Base-by-base conservation (phyloP, 2,329 filamentous ascomycete species). In the Paecilomyces niveus region DNA sequence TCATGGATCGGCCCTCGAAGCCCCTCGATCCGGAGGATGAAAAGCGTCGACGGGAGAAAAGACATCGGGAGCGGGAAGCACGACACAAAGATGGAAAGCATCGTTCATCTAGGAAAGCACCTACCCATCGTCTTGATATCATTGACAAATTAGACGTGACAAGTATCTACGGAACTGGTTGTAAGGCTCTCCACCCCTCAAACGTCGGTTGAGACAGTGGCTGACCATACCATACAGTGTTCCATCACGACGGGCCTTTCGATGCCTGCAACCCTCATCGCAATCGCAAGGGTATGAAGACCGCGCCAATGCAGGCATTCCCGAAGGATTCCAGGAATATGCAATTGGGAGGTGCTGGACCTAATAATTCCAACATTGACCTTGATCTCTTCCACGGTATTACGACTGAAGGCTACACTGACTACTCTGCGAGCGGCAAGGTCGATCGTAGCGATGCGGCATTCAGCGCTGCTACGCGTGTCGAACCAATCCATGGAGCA, bases 131-230 rank as follows among this genome's bases (percentile, higher is more conserved):
- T 57, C 74, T 97, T 63, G 94, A 99, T 72, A 84, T 97, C 53
- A 97, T 99, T 68, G 94, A 99, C 77, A 93, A 97, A 73, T 80
- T 99, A 64, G 94, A 97, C 78, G 92, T 94, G 62, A 97, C 92
- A 3, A 92, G 92, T 72, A 95, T 97, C 66, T 97, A 96, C 70
- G 93, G 94, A 58, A 90, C 89, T 67, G 92, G 93, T 76, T 80
- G 91, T 95, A 80, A 77, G 90, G 85, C 29, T 35, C 6, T n/a
- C 32, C 13, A 13, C 50, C 6, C 21, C 22, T 24, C 3, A 18
- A 2, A 18, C 9, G 2, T 45, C n/a, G 8, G 1, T 26, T 45
- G 21, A 10, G 26, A 24, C 7, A 52, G 21, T 24, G 10, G 15
- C 50, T 52, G 10, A 64, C 59, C 52, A 21, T 22, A 54, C 24